Base-by-base conservation (phyloP, 306 rosid genomes). In the Glycyrrhiza uralensis region DNA sequence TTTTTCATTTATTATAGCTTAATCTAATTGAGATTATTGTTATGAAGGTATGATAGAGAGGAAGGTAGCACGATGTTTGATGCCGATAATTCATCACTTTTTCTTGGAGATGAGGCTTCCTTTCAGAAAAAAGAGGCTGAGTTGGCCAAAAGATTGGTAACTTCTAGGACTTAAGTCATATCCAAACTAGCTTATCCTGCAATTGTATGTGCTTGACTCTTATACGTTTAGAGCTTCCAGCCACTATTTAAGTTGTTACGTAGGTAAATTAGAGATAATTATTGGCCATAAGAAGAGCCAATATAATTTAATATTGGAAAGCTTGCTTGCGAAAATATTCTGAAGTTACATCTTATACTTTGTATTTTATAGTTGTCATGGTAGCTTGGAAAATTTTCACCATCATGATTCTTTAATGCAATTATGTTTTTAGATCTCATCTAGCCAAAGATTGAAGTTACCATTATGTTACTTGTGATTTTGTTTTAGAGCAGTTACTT, bases 111-210 rank as follows among this genome's bases (percentile, higher is more conserved):
- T 3, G 98, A 91, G 57, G 92, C 92, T 83, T 83, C 97, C 26
- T 82, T 89, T 78, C 95, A 94, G 88, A 94, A 94, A 87, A 94
- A 91, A 83, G 98, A 94, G 85, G 97, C 97, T 14, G 98, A 94
- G 82, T 79, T 94, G 81, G 97, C 98, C 62, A 94, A 89, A 86
- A 86, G 89, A 80, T 86, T 94, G 96, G 98, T 94, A 91, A 42
- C 72, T 78, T 30, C 47, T 56, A 13, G 28, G 71, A 23, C 26
- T 75, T 55, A 52, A 13, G 64, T 49, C 62, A 10, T 72, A 11
- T 54, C 23, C 47, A 59, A 75, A 17, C 60, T n/a, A 61, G 61
- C 19, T 24, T 55, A 42, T 63, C 41, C 36, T 47, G 52, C 47
- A 32, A 61, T 75, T 29, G 36, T 35, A 47, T 63, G 63, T 30